phyloP scores from a whole-genome alignment of 176 grass and related monocot genomes.

The Zea luxurians region DNA sequence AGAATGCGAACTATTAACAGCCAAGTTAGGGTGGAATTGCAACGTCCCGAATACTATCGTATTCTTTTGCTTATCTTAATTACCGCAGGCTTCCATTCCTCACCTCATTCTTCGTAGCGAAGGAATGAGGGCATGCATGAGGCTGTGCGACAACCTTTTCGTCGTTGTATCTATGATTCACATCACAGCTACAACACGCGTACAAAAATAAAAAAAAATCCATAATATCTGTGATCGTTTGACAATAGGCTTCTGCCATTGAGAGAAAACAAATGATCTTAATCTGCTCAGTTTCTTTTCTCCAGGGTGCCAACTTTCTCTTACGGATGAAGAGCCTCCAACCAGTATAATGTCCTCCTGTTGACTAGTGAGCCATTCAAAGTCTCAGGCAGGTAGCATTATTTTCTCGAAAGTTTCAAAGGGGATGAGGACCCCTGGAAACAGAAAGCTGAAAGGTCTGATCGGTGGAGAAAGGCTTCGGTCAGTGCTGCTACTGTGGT shows the following conservation, averaged over 20 bases:
- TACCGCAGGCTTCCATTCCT: background rate
- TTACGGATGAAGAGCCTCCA: background rate
- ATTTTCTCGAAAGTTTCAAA: constrained; percentile 45
- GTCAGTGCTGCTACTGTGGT: background rate
- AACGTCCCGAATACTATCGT: background rate
- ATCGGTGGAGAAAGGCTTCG: constrained; percentile 7
- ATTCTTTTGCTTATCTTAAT: background rate
- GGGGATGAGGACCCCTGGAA: constrained; percentile 24
- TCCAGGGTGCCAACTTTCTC: background rate
- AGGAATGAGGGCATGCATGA: background rate
- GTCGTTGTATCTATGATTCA: background rate
- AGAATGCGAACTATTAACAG: background rate
- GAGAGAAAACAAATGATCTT: background rate
- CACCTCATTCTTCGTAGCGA: background rate
- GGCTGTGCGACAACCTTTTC: too few species aligned
- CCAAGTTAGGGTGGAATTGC: background rate
- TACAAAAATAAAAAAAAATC: background rate
- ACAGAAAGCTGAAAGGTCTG: constrained; percentile 18
- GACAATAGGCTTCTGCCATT: background rate
- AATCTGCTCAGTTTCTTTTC: background rate
- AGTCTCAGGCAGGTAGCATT: constrained; percentile 9
- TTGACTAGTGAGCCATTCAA: constrained; percentile 41
- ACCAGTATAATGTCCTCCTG: constrained; percentile 1
- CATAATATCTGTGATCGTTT: background rate
- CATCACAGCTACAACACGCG: background rate